phyloP scores from a whole-genome alignment of 2,329 filamentous ascomycete species.

The Paecilomyces variotii region DNA sequence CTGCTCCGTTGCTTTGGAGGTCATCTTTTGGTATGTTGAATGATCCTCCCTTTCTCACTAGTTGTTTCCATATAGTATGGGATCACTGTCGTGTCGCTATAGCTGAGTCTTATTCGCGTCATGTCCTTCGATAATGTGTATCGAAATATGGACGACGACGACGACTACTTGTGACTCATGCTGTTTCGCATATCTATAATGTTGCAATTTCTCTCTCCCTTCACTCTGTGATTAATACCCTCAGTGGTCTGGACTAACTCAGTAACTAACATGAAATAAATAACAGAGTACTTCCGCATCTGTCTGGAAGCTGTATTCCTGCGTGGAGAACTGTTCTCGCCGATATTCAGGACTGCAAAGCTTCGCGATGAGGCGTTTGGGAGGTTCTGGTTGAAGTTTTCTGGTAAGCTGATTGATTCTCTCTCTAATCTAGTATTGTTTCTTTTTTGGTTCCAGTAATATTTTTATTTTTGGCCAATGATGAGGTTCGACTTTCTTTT shows the following conservation, averaged over 20 bases:
- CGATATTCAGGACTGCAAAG: slow-evolving; percentile 19
- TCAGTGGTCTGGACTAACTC: not conserved
- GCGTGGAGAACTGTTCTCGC: slow-evolving; percentile 26
- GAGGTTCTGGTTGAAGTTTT: slow-evolving; percentile 33
- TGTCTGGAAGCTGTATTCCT: slow-evolving; percentile 25
- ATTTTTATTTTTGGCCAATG: not conserved
- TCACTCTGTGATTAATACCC: no score
- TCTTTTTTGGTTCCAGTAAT: not conserved
- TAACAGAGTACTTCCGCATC: slow-evolving; percentile 23
- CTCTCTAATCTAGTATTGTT: not conserved
- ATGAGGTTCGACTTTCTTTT: no score
- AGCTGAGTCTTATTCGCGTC: no score
- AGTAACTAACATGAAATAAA: not conserved
- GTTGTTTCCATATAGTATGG: not conserved
- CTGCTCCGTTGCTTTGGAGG: not conserved
- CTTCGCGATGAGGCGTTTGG: slow-evolving; percentile 34
- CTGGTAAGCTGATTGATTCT: slow-evolving; percentile 16
- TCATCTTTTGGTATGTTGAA: slow-evolving; percentile 2
- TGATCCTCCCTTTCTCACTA: not conserved
- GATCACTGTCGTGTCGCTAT: no score
- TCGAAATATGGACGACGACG: no score
- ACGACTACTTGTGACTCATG: no score
- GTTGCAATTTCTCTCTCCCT: no score
- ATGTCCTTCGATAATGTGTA: no score
- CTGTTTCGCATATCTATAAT: no score